Evolutionary conservation across 2,329 filamentous ascomycete species (phyloP), one percentile per base, ranked within the genome.

Genomic region (Cladosporium sp.): DNA sequence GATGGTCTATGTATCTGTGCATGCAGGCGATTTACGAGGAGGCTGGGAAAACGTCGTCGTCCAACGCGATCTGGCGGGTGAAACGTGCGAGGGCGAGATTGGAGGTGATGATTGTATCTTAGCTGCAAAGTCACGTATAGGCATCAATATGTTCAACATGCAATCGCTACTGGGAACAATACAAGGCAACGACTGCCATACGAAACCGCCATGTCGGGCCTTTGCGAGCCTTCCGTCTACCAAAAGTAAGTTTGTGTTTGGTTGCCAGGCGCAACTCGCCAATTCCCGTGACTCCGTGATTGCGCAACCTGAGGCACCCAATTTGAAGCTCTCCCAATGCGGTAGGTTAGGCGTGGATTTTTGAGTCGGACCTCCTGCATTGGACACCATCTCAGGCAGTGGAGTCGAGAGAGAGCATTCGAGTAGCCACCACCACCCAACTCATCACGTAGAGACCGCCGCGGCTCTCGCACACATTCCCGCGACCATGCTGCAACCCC

Each of bases 401-500:
- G 22, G 22, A 27, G 22, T 27, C 22, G 22, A 9, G 22, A 27
- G 22, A 27, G 22, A 27, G 22, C 22, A 27, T 5, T 9, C 22
- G 9, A 4, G 9, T 4, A 27, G 22, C 22, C 22, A 27, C 22
- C 43, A 17, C 36, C 36, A 38, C n/a, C 17, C 36, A 9, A 6
- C 13, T 32, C 37, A 47, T 22, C 37, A 5, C 22, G 7, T 32
- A 15, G 22, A 47, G 43, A 47, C 38, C 43, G n/a, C 19, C 11
- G 20, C 22, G 32, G 12, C 15, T n/a, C 32, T 48, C 45, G 45
- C 37, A 48, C 18, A 48, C 45, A 45, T 27, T 27, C 15, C 18
- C 37, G 27, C 17, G 27, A 64, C 43, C 43, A 88, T 89, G 84
- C 71, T 88, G 56, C 84, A 86, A 68, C 78, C 83, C 58, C 79